Evolutionary conservation across 2,329 filamentous ascomycete genomes (phyloP).

Genomic region (Phoma sp.): DNA sequence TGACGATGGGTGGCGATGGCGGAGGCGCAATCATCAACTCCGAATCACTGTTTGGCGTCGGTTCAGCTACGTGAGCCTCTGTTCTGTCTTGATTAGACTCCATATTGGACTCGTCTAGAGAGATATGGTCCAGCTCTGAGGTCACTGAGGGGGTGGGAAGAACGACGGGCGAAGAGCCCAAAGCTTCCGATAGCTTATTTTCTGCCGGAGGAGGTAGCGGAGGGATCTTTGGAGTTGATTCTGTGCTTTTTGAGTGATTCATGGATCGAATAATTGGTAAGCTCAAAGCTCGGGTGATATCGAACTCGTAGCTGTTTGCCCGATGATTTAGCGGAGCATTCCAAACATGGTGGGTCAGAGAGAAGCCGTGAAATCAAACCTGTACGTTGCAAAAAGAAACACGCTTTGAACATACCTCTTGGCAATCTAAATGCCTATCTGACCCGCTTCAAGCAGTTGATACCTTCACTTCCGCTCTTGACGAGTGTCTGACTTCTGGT

Average conservation of each 20-base stretch:
- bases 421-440: background rate
- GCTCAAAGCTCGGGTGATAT: background rate
- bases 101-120: slow-evolving; percentile 22
- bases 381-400: background rate
- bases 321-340: background rate
- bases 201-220: slow-evolving; percentile 12
- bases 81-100: slow-evolving; percentile 21
- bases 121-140: slow-evolving; percentile 27
- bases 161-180: slow-evolving; percentile 32
- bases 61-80: slow-evolving; percentile 13
- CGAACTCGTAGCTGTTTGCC: background rate
- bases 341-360: background rate
- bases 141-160: slow-evolving; percentile 33
- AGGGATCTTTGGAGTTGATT: slow-evolving; percentile 12
- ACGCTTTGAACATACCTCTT: background rate
- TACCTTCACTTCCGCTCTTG: background rate
- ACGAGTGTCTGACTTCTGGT: background rate
- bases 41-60: background rate
- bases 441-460: background rate
- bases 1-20: background rate
- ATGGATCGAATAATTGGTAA: slow-evolving; percentile 16
- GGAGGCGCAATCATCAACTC: background rate
- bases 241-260: slow-evolving; percentile 26
- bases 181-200: slow-evolving; percentile 29
- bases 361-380: background rate